phyloP scores from a whole-genome alignment of 1,284 basidiomycete species.

The Mycena sp. region DNA sequence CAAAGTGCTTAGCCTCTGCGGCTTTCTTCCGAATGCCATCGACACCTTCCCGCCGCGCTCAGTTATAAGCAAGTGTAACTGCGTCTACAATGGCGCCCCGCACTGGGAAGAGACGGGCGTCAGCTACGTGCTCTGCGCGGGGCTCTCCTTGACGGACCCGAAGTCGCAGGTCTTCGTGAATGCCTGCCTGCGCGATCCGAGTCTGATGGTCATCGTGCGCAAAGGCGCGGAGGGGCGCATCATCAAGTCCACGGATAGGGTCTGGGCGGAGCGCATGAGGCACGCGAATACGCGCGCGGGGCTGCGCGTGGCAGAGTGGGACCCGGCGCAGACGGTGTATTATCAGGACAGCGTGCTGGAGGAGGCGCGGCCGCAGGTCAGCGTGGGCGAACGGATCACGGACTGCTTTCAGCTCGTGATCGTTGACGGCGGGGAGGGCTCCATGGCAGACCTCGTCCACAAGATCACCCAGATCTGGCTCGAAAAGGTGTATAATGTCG shows the following conservation, averaged over 20 bases:
- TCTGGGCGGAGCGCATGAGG: conserved; percentile 41
- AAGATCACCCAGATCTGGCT: conserved; percentile 41
- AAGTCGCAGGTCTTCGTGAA: conserved; percentile 40
- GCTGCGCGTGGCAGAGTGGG: conserved; percentile 37
- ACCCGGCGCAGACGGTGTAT: conserved; percentile 20
- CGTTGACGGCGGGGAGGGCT: conserved; percentile 36
- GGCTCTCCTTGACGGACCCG: conserved; percentile 39
- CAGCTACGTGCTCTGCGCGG: conserved; percentile 36
- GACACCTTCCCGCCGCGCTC: conserved; percentile 35
- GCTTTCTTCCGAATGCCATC: conserved; percentile 39
- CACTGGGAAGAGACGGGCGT: conserved; percentile 40
- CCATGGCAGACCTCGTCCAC: conserved; percentile 38
- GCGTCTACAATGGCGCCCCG: conserved; percentile 21
- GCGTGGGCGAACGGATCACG: conserved; percentile 22
- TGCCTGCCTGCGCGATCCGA: conserved; percentile 40
- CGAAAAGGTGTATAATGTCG: conserved; percentile 35
- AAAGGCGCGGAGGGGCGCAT: conserved; percentile 38
- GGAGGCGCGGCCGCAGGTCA: conserved; percentile 34
- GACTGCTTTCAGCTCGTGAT: conserved; percentile 42
- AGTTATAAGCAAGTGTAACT: conserved; percentile 36
- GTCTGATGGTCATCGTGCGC: conserved; percentile 43
- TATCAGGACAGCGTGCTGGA: conserved; percentile 33
- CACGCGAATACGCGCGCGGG: conserved; percentile 36
- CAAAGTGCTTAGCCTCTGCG: conserved; percentile 40
- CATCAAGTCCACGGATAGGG: conserved; percentile 34